These are phyloP conservation scores for Penicillium sp. DNA, from an alignment of 2,329 filamentous ascomycete genomes.

Conservation along the genomic window DNA sequence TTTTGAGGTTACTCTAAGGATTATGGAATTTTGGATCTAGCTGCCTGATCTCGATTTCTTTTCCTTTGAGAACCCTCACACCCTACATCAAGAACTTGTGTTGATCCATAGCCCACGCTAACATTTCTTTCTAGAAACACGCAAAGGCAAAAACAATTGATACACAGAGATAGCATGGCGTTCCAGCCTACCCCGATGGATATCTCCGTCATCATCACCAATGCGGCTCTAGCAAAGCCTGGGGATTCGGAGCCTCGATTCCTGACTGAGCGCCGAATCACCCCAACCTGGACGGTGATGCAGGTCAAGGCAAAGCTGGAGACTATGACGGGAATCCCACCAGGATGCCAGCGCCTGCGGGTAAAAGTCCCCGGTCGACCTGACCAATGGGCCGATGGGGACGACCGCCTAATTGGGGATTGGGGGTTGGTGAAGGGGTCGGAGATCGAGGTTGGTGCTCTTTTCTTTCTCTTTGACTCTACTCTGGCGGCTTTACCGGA, in stretches of 20 bases:
- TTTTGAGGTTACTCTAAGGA: background rate
- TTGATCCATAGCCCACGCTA: background rate
- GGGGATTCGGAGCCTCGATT: conserved; percentile 33
- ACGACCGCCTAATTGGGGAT: conserved; percentile 65
- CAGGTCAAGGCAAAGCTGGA: conserved; percentile 86
- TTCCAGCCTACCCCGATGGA: conserved; percentile 41
- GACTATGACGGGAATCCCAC: conserved; percentile 87
- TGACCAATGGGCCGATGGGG: conserved; percentile 63
- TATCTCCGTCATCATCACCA: conserved; percentile 41
- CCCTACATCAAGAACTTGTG: background rate
- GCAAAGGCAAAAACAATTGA: background rate
- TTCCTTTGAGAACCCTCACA: background rate
- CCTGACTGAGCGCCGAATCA: conserved; percentile 84
- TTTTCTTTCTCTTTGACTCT: background rate
- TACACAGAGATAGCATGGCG: conserved; percentile 24
- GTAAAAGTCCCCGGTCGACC: conserved; percentile 64
- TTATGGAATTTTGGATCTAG: background rate
- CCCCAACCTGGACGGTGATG: conserved; percentile 83
- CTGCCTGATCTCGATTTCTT: background rate
- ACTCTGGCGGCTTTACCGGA: background rate
- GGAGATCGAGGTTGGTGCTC: conserved; percentile 43
- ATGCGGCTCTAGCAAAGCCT: conserved; percentile 21
- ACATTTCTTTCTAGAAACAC: background rate
- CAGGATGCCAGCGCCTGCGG: conserved; percentile 70
- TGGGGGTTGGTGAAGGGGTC: conserved; percentile 42